Evolutionary conservation across 1,284 basidiomycete species (phyloP), one percentile per base, ranked within the genome.

Genomic region (Ustilago lituana): DNA sequence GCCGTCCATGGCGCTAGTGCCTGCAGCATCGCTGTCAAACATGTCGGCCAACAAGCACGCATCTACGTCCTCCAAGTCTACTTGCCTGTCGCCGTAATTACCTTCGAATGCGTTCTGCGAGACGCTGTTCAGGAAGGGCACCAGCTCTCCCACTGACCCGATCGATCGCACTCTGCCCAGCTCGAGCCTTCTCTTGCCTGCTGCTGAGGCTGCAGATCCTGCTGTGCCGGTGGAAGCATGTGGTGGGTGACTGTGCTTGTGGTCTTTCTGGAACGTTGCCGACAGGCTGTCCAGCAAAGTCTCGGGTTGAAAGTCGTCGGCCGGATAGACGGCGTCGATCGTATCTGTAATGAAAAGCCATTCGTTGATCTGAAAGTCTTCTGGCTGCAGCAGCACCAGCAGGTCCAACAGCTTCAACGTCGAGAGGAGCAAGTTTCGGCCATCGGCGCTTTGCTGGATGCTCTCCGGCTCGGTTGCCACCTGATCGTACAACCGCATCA

Each of bases 281-380:
- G 92, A 89, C 0, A 98, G 85, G 40, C 91, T 89, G 81, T 98
- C 95, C 81, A 98, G 87, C 83, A 98, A 88, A 1, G 93, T 91
- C 66, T 92, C 90, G 1, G 94, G 90, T 40, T 85, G 84, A 87
- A 90, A 94, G 39, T 89, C 86, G 67, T 94, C 90, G 0, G 92
- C 90, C 8, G 89, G 90, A 82, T 94, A 94, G 11, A 94, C 88
- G 0, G 94, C 94, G 77, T 98, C 96, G 5, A 94, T 91, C 0
- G 95, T 98, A 82, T 99, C 96, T 0, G 94, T 96, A 52, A 98
- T 89, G 79, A 98, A 98, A 75, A 97, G 91, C 95, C 96, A 99
- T 85, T 99, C 94, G 82, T 98, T 92, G 71, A 97, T 91, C 84
- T 98, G 96, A 83, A 98, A 99, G 80, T 98, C 96, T 76, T 94